Evolutionary conservation across 495 filamentous ascomycete species (phyloP).

Genomic region (Pseudoneurospora amorphoporcata): DNA sequence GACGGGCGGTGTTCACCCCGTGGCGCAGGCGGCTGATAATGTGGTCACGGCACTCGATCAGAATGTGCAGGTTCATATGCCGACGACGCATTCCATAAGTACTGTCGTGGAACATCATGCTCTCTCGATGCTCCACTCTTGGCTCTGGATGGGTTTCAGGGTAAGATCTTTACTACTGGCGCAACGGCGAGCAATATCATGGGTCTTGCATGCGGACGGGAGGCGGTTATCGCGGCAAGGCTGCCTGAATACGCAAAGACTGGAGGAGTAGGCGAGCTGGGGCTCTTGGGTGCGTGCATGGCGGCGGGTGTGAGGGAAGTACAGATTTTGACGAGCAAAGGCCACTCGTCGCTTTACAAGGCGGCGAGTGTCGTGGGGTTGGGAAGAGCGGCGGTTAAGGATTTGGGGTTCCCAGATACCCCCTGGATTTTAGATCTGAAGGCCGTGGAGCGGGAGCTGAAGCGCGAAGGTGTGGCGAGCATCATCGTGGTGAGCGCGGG

Average conservation of each 20-base stretch:
- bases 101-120: conserved; percentile 67
- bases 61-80: conserved; percentile 77
- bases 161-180: conserved; percentile 77
- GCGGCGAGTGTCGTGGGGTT: conserved; percentile 74
- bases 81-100: conserved; percentile 52
- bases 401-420: conserved; percentile 41
- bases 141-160: conserved; percentile 46
- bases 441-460: conserved; percentile 39
- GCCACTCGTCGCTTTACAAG: conserved; percentile 75
- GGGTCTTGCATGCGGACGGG: conserved; percentile 67
- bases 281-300: conserved; percentile 56
- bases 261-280: conserved; percentile 51
- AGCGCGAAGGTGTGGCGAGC: conserved; percentile 41
- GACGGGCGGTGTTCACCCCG: conserved; percentile 68
- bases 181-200: conserved; percentile 80
- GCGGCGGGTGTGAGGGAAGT: conserved; percentile 53
- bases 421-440: conserved; percentile 61
- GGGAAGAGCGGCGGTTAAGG: conserved; percentile 56
- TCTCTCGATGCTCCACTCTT: conserved; percentile 61
- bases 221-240: conserved; percentile 46
- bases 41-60: conserved; percentile 71
- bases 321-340: conserved; percentile 67
- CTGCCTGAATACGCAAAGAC: conserved; percentile 6
- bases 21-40: conserved; percentile 77
- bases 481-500: conserved; percentile 74